Evolutionary conservation across 495 filamentous ascomycete genomes (phyloP), one percentile per base, ranked within the genome.

Genomic region (Copromyces sp.): DNA sequence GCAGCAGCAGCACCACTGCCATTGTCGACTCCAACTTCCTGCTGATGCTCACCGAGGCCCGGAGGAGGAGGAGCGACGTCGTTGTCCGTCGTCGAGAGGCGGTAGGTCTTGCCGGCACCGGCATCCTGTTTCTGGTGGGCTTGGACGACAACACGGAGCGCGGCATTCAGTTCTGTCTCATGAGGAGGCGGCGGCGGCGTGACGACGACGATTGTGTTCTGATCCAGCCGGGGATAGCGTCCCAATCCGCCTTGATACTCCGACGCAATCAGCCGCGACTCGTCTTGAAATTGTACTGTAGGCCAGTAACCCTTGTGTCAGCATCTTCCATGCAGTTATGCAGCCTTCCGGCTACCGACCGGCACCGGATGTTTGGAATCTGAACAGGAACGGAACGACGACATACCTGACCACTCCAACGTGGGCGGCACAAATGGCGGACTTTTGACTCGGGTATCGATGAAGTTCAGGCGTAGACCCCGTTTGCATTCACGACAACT

Each of bases 401-500:
- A 74, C 74, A 74, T 86, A 82, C 94, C 89, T 77, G 87, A 86
- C 86, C 91, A 92, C 16, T 92, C 90, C 3, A 86, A 80, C 6
- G 89, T 87, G 3, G 85, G 89, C 29, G 86, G 85, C 65, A 91
- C 78, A 47, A 87, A 83, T 0, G 93, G 92, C 40, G 93, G 93
- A 14, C 84, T 85, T 76, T 90, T 88, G 65, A 90, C 89, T 71
- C 91, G 89, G 9, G 89, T 92, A 77, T 98, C 94, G 75, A 97
- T 94, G 77, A 97, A 99, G 79, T 98, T 99, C 47, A 99, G 86
- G 44, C 93, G 87, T 29, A 98, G 84, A 14, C 95, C 95, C 59
- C 94, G 87, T 79, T 94, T 92, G 85, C 95, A 99, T 45, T 90
- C 83, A 65, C 95, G 86, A 74, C 87, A 93, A 29, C 94, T 95